phyloP scores from a whole-genome alignment of 2,329 filamentous ascomycete species.

The Elsinoe arachidis region DNA sequence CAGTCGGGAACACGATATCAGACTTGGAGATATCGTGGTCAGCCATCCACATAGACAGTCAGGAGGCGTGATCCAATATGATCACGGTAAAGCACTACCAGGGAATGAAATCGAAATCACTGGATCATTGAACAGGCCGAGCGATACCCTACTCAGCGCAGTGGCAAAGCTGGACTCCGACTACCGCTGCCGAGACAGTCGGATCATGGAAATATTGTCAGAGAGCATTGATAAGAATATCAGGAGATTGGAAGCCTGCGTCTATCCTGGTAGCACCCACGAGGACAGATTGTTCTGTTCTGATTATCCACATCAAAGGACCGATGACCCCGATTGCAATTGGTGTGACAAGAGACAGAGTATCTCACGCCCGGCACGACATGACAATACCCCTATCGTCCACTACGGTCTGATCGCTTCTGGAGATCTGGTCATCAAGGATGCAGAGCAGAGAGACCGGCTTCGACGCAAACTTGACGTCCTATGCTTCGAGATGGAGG shows the following conservation, averaged over 20 bases:
- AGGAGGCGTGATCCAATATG: slow-evolving; percentile 1
- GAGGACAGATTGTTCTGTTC: slow-evolving; percentile 2
- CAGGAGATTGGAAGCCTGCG: not conserved
- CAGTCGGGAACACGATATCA: slow-evolving; percentile 18
- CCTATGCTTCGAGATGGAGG: slow-evolving; percentile 16
- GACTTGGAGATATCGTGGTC: slow-evolving; percentile 24
- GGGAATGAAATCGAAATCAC: not conserved
- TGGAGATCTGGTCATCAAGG: slow-evolving; percentile 20
- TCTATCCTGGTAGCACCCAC: not conserved
- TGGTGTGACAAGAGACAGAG: not conserved
- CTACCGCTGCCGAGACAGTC: not conserved
- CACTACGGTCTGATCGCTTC: slow-evolving; percentile 24
- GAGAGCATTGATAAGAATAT: not conserved
- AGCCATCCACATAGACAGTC: not conserved
- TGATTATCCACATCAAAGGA: not conserved
- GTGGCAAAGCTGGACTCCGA: slow-evolving; percentile 13
- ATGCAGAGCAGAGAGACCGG: slow-evolving; percentile 15
- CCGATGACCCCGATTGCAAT: not conserved
- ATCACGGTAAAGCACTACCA: not conserved
- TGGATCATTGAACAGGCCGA: slow-evolving; percentile 15
- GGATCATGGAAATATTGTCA: not conserved
- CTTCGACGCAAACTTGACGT: slow-evolving; percentile 12
- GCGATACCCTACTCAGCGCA: slow-evolving; percentile 15
- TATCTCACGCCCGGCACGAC: not conserved
- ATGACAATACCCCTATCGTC: slow-evolving; percentile 1